Evolutionary conservation across 2,329 filamentous ascomycete species (phyloP).

Genomic region (Amesomyces nigricolor): DNA sequence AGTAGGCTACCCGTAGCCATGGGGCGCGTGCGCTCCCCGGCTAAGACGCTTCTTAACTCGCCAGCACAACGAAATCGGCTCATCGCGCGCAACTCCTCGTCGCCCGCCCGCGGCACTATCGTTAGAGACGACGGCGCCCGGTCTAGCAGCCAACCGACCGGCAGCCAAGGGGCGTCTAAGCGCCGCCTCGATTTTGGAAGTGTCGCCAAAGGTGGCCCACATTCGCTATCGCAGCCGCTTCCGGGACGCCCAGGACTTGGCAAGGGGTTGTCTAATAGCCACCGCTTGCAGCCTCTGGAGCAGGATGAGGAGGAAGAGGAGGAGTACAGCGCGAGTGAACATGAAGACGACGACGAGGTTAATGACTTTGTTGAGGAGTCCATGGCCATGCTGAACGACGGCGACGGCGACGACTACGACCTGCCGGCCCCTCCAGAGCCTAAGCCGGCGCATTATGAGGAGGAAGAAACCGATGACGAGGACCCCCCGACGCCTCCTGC

Average conservation of each 20-base stretch:
- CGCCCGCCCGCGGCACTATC: constrained; percentile 40
- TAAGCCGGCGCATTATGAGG: constrained; percentile 30
- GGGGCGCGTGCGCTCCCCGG: constrained; percentile 51
- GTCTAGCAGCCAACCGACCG: constrained; percentile 22
- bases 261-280: constrained; percentile 26
- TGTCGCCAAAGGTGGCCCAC: constrained; percentile 22
- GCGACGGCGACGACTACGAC: constrained; percentile 25
- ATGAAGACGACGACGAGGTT: constrained; percentile 30
- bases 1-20: constrained; percentile 39
- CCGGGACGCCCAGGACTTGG: constrained; percentile 12
- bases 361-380: constrained; percentile 36
- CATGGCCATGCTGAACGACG: constrained; percentile 36
- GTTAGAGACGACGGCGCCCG: constrained; percentile 18
- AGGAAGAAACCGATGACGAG: constrained; percentile 24
- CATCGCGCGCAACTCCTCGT: constrained; percentile 46
- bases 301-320: constrained; percentile 16
- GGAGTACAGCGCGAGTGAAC: constrained; percentile 16
- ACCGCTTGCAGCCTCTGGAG: constrained; percentile 9
- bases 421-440: constrained; percentile 15
- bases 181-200: constrained; percentile 49
- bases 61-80: constrained; percentile 59
- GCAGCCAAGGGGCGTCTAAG: constrained; percentile 39
- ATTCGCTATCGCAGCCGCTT: constrained; percentile 27
- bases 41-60: constrained; percentile 55
- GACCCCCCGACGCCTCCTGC: constrained; percentile 5